phyloP scores from a whole-genome alignment of 805 yeast genomes.

The Citeromyces matritensis region DNA sequence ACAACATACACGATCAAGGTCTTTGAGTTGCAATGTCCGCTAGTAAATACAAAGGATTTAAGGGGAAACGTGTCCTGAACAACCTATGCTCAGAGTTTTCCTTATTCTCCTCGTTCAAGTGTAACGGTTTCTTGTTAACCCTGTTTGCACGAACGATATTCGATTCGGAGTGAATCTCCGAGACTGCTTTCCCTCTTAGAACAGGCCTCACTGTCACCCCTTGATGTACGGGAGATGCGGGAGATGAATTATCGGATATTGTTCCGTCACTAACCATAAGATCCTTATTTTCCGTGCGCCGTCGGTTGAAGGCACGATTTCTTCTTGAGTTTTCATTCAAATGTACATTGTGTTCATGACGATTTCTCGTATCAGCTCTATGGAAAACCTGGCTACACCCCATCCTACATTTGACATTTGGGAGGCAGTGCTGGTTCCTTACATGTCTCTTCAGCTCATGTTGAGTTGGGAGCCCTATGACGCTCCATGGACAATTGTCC shows the following conservation, averaged over 20 bases:
- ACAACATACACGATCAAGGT: too few species aligned
- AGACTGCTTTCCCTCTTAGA: not conserved
- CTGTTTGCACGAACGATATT: too few species aligned
- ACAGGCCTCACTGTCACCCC: not conserved
- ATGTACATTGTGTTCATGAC: constrained; percentile 1
- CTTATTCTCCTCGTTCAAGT: too few species aligned
- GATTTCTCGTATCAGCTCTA: constrained; percentile 1
- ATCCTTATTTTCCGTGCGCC: not conserved
- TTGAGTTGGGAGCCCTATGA: constrained; percentile 29
- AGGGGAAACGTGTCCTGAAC: too few species aligned
- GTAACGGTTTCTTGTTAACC: too few species aligned
- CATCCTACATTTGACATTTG: constrained; percentile 1
- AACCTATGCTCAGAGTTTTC: too few species aligned
- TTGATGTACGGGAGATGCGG: not conserved
- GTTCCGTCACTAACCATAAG: not conserved
- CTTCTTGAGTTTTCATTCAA: not conserved
- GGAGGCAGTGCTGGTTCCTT: constrained; percentile 22
- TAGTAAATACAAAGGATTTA: too few species aligned
- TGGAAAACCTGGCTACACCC: not conserved
- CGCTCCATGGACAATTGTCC: constrained; percentile 29
- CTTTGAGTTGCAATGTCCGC: too few species aligned
- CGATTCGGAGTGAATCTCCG: too few species aligned
- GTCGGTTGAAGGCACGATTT: not conserved
- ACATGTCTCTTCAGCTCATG: constrained; percentile 36
- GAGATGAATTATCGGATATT: not conserved